Percentiles rank a stretch among this genome's conserved stretches.
phyloP scores from a whole-genome alignment of 2,329 filamentous ascomycete species.

The Fusarium sp. region DNA sequence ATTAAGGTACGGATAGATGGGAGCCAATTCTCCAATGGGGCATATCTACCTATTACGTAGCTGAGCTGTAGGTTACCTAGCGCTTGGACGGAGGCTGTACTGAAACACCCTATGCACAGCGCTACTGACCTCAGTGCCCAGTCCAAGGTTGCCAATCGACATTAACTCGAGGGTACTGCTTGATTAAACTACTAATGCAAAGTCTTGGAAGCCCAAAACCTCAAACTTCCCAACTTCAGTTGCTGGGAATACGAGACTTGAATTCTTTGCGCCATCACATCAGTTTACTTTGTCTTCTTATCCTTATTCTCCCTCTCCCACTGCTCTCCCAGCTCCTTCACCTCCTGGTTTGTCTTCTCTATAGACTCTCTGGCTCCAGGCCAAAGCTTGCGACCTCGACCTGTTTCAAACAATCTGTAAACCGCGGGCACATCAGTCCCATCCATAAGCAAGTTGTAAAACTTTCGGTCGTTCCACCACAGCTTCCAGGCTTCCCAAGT shows the following conservation, averaged over 20 bases:
- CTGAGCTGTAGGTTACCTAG: conserved; percentile 8
- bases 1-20: conserved; percentile 10
- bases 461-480: conserved; percentile 52
- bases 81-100: conserved; percentile 14
- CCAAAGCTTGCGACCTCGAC: conserved; percentile 51
- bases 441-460: conserved; percentile 53
- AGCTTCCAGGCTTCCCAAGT: conserved; percentile 53
- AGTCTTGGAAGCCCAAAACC: background rate
- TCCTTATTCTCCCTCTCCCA: conserved; percentile 36
- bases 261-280: background rate
- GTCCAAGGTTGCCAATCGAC: background rate
- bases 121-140: background rate
- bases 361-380: conserved; percentile 48
- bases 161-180: background rate
- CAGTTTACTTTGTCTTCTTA: conserved; percentile 32
- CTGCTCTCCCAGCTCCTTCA: conserved; percentile 27
- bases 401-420: conserved; percentile 54
- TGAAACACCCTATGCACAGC: background rate
- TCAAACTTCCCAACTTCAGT: background rate
- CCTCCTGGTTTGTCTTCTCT: conserved; percentile 38
- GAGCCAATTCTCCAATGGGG: background rate
- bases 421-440: conserved; percentile 51
- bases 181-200: background rate
- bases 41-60: background rate
- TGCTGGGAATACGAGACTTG: background rate